These are phyloP conservation scores for Cordyceps cateniannulata DNA, from an alignment of 2,329 filamentous ascomycete species.

Conservation along the genomic window DNA sequence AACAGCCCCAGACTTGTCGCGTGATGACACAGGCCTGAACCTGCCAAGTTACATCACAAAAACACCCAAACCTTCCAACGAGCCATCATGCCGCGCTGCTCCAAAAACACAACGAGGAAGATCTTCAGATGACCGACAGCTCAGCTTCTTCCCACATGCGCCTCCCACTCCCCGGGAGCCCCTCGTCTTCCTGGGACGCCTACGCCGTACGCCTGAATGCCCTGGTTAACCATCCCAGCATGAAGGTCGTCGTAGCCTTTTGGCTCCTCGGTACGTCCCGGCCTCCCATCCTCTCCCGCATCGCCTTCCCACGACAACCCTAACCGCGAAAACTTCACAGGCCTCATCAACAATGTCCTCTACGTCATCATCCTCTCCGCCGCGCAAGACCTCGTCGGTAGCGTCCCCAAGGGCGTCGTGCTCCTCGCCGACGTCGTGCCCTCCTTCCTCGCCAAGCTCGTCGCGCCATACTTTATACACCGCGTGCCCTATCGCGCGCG, in stretches of 20 bases:
- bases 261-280: slow-evolving; percentile 75
- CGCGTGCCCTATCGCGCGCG: slow-evolving; percentile 72
- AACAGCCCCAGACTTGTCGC: no score
- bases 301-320: not conserved
- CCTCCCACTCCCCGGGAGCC: slow-evolving; percentile 51
- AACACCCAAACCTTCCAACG: no score
- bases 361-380: slow-evolving; percentile 96
- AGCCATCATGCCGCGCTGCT: slow-evolving; percentile 1
- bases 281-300: not conserved
- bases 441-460: slow-evolving; percentile 79
- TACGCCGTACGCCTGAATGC: slow-evolving; percentile 60
- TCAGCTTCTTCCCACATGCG: slow-evolving; percentile 2
- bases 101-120: not conserved
- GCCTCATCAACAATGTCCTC: slow-evolving; percentile 85
- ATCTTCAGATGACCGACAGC: slow-evolving; percentile 1
- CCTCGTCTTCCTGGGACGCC: slow-evolving; percentile 63
- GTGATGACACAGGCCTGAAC: no score
- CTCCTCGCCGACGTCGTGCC: slow-evolving; percentile 90
- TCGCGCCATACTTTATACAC: slow-evolving; percentile 92
- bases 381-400: slow-evolving; percentile 89
- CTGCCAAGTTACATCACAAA: no score
- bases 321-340: slow-evolving; percentile 17
- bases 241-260: slow-evolving; percentile 70
- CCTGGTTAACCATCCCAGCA: slow-evolving; percentile 61
- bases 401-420: slow-evolving; percentile 85